Percentiles rank a stretch among this genome's conserved stretches.
Evolutionary conservation across 202 grass and related monocot species (phyloP).

Genomic region (Cymbopogon flexuosus): DNA sequence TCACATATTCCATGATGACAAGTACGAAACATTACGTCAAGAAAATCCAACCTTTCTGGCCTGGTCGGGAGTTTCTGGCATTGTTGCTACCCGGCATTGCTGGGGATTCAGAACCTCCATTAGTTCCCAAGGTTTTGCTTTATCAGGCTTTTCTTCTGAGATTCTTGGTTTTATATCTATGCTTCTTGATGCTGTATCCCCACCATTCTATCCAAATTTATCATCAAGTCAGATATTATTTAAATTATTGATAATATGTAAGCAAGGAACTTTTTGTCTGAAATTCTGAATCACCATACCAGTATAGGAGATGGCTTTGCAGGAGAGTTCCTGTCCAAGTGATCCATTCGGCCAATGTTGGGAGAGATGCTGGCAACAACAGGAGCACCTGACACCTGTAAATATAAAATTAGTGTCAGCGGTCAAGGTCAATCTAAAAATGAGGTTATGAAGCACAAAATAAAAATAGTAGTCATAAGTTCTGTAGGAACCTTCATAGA

Average conservation of each 20-base stretch:
- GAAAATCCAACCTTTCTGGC: constrained; percentile 54
- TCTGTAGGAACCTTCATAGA: constrained; percentile 62
- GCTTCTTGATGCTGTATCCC: constrained; percentile 66
- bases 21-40: constrained; percentile 26
- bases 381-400: constrained; percentile 74
- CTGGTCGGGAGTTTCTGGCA: constrained; percentile 80
- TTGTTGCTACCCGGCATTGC: constrained; percentile 72
- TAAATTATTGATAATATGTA: constrained; percentile 4
- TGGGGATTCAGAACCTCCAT: constrained; percentile 67
- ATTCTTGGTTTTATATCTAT: constrained; percentile 72
- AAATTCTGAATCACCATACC: constrained; percentile 44
- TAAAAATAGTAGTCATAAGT: constrained; percentile 15
- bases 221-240: constrained; percentile 34
- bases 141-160: constrained; percentile 78
- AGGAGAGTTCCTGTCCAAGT: constrained; percentile 86
- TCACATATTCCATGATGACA: constrained; percentile 21
- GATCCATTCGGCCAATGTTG: constrained; percentile 70
- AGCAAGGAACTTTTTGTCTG: constrained; percentile 14
- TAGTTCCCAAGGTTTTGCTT: constrained; percentile 63
- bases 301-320: constrained; percentile 68
- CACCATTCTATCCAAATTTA: constrained; percentile 67
- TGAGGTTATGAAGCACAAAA: constrained; percentile 5
- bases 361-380: constrained; percentile 67
- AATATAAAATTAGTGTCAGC: constrained; percentile 23
- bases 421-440: constrained; percentile 19